A percentile compares a stretch with the other conserved stretches of the same genome.
Conservation (phyloP, 2,329 filamentous ascomycete species). For the Sporothrix mexicana region DNA sequence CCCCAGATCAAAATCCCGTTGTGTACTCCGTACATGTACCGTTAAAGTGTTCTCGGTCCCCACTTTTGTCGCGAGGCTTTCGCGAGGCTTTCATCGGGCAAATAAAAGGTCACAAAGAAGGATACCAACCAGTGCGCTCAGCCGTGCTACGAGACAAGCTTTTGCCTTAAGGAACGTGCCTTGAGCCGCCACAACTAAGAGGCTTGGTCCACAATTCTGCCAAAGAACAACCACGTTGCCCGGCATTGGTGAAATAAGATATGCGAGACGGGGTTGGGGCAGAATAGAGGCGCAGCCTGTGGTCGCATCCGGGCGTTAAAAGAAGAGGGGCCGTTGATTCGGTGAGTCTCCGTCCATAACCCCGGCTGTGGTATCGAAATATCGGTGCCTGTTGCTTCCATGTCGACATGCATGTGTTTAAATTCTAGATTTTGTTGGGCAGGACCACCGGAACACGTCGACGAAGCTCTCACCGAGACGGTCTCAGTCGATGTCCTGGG, state of each 20-base stretch:
- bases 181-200: background rate
- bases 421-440: too few species aligned
- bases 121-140: background rate
- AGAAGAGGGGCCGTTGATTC: background rate
- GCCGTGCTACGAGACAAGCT: background rate
- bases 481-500: too few species aligned
- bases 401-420: too few species aligned
- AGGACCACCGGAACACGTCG: too few species aligned
- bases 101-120: background rate
- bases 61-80: background rate
- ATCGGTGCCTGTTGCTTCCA: background rate
- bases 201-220: background rate
- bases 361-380: too few species aligned
- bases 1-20: background rate
- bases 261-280: background rate
- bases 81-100: conserved; percentile 9
- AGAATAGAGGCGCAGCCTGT: background rate
- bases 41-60: background rate
- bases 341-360: too few species aligned
- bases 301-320: background rate
- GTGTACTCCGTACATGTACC: too few species aligned
- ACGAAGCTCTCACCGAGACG: too few species aligned
- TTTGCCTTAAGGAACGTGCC: background rate
- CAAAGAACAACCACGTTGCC: background rate
- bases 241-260: background rate